Evolutionary conservation across 164 flowering plant genomes (phyloP), one percentile per base, ranked within the genome.

Genomic region (Buxus sempervirens): DNA sequence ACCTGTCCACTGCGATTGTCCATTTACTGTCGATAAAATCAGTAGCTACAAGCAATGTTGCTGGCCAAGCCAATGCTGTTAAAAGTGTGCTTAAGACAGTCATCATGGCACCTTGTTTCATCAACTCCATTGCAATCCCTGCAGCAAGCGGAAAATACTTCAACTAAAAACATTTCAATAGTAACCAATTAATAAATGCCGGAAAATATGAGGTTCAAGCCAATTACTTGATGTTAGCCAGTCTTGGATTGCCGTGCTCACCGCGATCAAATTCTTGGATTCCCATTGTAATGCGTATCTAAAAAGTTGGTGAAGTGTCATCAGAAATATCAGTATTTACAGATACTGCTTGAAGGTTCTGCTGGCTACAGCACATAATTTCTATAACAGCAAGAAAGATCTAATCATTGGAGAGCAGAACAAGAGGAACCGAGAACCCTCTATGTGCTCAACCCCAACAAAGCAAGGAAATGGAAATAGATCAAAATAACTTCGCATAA

Each of bases 21-120:
- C 98, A 96, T 72, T 83, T 93, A 88, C 99, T 90, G 81, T 96
- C 99, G 59, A 96, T 96, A 66, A 90, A 82, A 75, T 85, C 88
- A 62, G 98, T 81, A 49, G 90, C 91, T 14, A 84, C 70, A 73
- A 93, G 88, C 73, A 96, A 73, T 41, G 93, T 76, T 65, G 97
- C 90, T 18, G 99, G 99, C 99, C 98, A 96, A 59, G 97, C 99
- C 77, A 96, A 77, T 71, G 99, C 99, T 28, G 82, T 48, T 56
- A 93, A 38, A 63, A 96, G 90, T 28, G 92, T 49, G 85, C 89
- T 78, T 78, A 96, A 73, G 20, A 96, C 98, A 77, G 99, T 96
- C 88, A 93, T 51, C 99, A 91, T 91, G 62, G 98, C 99, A 67
- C 99, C 98, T 80, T 82, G 98, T 75, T 76, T 93, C 99, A 96